Base-by-base conservation (phyloP, 306 rosid species). In the Oxytropis ochrocephala region DNA sequence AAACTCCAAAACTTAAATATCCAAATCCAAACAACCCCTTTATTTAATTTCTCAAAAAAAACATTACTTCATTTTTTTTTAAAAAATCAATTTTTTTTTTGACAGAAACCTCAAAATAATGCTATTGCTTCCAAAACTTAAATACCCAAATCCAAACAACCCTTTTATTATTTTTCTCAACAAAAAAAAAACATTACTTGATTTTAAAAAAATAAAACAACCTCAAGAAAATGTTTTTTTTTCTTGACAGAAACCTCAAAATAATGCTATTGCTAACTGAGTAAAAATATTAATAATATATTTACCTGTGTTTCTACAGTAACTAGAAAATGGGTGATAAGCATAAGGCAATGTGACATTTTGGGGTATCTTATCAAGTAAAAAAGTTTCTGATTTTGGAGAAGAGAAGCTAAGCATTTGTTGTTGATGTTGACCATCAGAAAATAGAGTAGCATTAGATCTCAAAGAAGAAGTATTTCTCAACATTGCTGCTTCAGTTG, bases 341-440 rank as follows among this genome's bases (percentile, higher is more conserved):
- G 77, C 60, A 75, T 39, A 75, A 48, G 73, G 62, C 66, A 75
- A 80, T 80, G 80, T 39, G n/a, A 70, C 76, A 68, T 79, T 79
- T 30, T 49, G 19, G 21, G 65, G 1, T 1, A 55, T 10, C 29
- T 75, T 85, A 0, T 84, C 88, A 21, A 21, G 35, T 16, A 75
- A n/a, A 2, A 72, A 64, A 68, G 85, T 0, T 1, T 94, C 96
- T 13, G 91, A 43, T 74, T 88, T 94, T 39, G 92, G 86, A 39
- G 89, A 78, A 66, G 96, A 84, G 70, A 94, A 94, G 74, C 95
- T 88, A 44, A 94, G 83, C 88, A 91, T 83, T 78, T 89, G 92
- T 51, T 80, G 81, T 3, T 67, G 73, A 24, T 81, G 82, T 33
- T 85, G 87, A 4, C 29, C 76, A 72, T 82, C 89, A 62, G 84